Conservation (phyloP, 192 early-diverging fungal species). For the Kappamyces sp. region DNA sequence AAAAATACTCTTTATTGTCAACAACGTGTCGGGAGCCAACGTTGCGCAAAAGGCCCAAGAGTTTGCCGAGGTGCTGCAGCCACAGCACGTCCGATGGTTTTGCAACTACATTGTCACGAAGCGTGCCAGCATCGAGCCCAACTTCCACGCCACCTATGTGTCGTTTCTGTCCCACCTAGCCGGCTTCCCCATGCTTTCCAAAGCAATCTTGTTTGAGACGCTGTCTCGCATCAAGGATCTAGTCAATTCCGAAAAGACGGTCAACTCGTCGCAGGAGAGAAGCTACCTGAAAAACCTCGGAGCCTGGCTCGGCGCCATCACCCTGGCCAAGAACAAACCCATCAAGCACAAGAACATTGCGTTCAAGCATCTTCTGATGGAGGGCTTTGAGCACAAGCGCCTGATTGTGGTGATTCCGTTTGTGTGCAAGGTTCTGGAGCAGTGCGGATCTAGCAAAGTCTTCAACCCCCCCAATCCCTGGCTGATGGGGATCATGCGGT, state of each 20-base stretch:
- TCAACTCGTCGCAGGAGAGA: slow-evolving; percentile 82
- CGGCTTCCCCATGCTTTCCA: slow-evolving; percentile 51
- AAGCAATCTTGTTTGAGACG: slow-evolving; percentile 83
- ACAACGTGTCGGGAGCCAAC: slow-evolving; percentile 88
- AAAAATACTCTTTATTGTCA: slow-evolving; percentile 95
- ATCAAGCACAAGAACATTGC: slow-evolving; percentile 93
- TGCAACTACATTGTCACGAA: slow-evolving; percentile 92
- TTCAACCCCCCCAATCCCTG: slow-evolving; percentile 97
- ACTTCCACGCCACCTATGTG: slow-evolving; percentile 90
- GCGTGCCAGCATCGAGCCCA: slow-evolving; percentile 92
- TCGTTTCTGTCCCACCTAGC: slow-evolving; percentile 72
- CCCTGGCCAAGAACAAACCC: slow-evolving; percentile 90
- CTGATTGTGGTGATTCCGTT: slow-evolving; percentile 97
- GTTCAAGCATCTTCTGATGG: slow-evolving; percentile 89
- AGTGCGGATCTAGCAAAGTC: slow-evolving; percentile 72
- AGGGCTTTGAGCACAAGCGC: slow-evolving; percentile 80
- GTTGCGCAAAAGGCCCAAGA: slow-evolving; percentile 69
- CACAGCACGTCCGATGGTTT: slow-evolving; percentile 79
- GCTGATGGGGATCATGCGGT: slow-evolving; percentile 90
- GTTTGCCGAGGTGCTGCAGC: slow-evolving; percentile 66
- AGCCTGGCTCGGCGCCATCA: slow-evolving; percentile 94
- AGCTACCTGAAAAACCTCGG: slow-evolving; percentile 92
- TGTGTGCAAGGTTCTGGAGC: slow-evolving; percentile 95
- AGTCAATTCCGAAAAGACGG: slow-evolving; percentile 89
- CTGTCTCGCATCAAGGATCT: slow-evolving; percentile 79